Evolutionary conservation across 306 rosid genomes (phyloP), one percentile per base, ranked within the genome.

Genomic region (Ceratonia siliqua): DNA sequence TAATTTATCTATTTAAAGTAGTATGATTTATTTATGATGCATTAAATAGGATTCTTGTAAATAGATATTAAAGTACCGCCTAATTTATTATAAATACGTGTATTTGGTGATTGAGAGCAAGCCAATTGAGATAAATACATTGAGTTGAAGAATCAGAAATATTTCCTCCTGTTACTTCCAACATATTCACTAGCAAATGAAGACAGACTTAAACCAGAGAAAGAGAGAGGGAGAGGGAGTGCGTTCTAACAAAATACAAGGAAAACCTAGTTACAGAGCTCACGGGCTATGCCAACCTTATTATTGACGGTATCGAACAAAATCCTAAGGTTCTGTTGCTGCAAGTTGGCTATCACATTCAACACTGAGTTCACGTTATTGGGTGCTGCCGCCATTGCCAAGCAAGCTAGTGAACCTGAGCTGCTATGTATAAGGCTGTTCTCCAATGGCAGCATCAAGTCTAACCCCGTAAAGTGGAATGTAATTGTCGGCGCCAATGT

Each of bases 371-470:
- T 89, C 83, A 90, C 98, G 46, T 91, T 94, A 0, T 39, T 64
- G 2, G 97, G 97, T 4, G 96, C 89, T 18, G 95, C 90, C 18
- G 96, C 96, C 96, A 94, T 94, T 0, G 98, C 92, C 81, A 94
- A 79, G 62, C 97, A 94, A 20, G 98, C 92, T 73, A 91, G 18
- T 41, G 88, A 67, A 32, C 98, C 98, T 0, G 98, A 79, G 35
- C 90, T 88, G 69, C 98, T 94, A 17, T 94, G 98, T 5, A 94
- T 94, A 82, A 94, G 80, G 56, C 86, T 89, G 48, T 91, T 94
- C 74, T 94, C 97, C 83, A 80, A 0, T 0, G 98, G 95, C 68
- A 94, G 62, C 48, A 15, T 80, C 86, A 94, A 62, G 50, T 88
- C 87, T 86, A 94, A 67, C 18, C 85, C 96, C 0, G 78, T 76